Evolutionary conservation across 1,284 basidiomycete genomes (phyloP), one percentile per base, ranked within the genome.

Genomic region (Tilletia walkeri): DNA sequence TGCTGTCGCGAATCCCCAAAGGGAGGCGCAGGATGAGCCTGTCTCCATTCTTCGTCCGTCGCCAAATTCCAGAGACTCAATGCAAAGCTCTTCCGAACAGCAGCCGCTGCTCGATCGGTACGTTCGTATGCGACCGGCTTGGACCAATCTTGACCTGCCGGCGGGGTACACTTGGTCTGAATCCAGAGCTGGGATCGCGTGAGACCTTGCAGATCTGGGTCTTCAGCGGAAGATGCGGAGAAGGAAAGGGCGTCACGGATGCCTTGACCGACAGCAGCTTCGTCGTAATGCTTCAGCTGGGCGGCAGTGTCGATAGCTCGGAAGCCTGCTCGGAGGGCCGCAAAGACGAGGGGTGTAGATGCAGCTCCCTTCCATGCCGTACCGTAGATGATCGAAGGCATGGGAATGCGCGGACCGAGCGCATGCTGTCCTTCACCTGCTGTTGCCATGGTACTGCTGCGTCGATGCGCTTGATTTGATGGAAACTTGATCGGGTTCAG

Each of bases 201-300:
- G 10, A 82, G 68, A 3, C 72, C 24, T 10, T 36, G 56, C 49
- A 78, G 69, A 12, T 79, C 77, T 18, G 65, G 24, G 3, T 68
- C 66, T 30, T 30, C 24, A 30, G 24, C 1, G 24, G 24, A 1
- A 76, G 78, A 2, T 49, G 70, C 47, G 34, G 59, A 10, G 16
- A 38, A 16, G 18, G 36, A 10, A 3, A 63, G 36, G 38, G 59
- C 59, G 34, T 63, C 59, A 9, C 59, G 16, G n/a, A 82, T 61
- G 5, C 79, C 81, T 24, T 69, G 53, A 0, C 81, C 81, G 14
- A 82, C 80, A 20, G 79, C 73, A 50, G 81, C 80, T 67, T 82
- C 80, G 38, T 78, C 75, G 66, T 82, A 82, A 71, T 82, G 81
- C 63, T 82, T 82, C 38, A 75, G 76, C 67, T 82, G 81, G 3